phyloP scores from a whole-genome alignment of 2,329 filamentous ascomycete genomes.

The Pseudogymnoascus sp. region DNA sequence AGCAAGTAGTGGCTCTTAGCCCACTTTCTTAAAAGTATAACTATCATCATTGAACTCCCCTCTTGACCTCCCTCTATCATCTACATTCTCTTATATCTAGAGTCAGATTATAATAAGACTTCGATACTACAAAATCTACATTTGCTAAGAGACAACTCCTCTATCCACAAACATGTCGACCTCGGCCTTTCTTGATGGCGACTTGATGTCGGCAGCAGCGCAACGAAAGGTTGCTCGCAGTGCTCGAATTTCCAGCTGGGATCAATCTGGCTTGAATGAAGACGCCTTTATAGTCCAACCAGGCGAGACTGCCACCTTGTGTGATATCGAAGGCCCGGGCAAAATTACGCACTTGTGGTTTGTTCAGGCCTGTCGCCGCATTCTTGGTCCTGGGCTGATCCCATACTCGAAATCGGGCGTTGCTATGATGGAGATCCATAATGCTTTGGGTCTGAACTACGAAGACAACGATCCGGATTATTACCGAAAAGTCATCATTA shows the following conservation, averaged over 20 bases:
- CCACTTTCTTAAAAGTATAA: background rate
- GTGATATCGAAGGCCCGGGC: conserved; percentile 29
- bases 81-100: background rate
- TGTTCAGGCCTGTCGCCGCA: conserved; percentile 30
- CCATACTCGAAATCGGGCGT: conserved; percentile 30
- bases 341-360: conserved; percentile 29
- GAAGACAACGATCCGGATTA: conserved; percentile 30
- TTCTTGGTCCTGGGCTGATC: conserved; percentile 28
- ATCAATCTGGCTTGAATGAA: conserved; percentile 28
- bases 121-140: background rate
- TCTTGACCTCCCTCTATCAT: background rate
- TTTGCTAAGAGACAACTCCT: background rate
- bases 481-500: conserved; percentile 31
- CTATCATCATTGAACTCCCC: background rate
- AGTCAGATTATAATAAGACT: background rate
- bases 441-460: conserved; percentile 28
- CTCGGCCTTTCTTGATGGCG: background rate
- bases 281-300: conserved; percentile 28
- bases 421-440: conserved; percentile 30
- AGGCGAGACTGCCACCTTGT: conserved; percentile 26
- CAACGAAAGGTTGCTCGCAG: conserved; percentile 22
- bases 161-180: background rate
- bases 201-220: conserved; percentile 14
- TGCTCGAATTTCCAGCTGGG: conserved; percentile 27
- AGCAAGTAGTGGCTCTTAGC: background rate